phyloP scores from a whole-genome alignment of 805 yeast species.

The Metschnikowia chrysomelidarum region DNA sequence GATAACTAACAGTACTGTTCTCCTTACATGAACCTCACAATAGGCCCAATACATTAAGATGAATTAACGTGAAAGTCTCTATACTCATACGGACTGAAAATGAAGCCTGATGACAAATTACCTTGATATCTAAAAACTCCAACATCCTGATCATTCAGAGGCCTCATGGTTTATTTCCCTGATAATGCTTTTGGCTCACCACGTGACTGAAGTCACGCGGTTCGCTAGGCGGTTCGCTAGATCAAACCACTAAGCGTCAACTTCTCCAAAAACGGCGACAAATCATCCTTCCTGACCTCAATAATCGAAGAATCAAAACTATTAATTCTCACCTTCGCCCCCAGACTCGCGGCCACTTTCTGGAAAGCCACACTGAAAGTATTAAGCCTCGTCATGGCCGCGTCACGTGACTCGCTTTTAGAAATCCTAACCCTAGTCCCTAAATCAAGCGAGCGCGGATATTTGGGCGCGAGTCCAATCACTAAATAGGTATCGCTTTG shows the following conservation, averaged over 20 bases:
- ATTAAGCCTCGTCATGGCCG: slow-evolving; percentile 55
- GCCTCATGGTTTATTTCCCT: too few species aligned
- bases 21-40: too few species aligned
- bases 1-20: too few species aligned
- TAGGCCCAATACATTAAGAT: too few species aligned
- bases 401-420: slow-evolving; percentile 24
- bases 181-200: too few species aligned
- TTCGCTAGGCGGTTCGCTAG: too few species aligned
- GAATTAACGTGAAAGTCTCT: too few species aligned
- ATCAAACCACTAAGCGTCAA: slow-evolving; percentile 68
- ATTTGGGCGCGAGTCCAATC: slow-evolving; percentile 84
- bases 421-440: slow-evolving; percentile 33
- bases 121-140: too few species aligned
- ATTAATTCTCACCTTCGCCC: slow-evolving; percentile 87
- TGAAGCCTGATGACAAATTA: too few species aligned
- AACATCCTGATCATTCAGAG: too few species aligned
- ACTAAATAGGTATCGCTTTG: slow-evolving; percentile 77
- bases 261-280: slow-evolving; percentile 82
- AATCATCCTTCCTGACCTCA: slow-evolving; percentile 83
- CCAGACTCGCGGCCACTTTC: slow-evolving; percentile 77
- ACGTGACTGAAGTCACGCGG: too few species aligned
- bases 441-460: slow-evolving; percentile 49
- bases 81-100: too few species aligned
- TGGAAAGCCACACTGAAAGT: slow-evolving; percentile 91
- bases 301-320: slow-evolving; percentile 94